These are phyloP conservation scores for Cladophialophora psammophila DNA, from an alignment of 2,329 filamentous ascomycete genomes.

Conservation along the genomic window DNA sequence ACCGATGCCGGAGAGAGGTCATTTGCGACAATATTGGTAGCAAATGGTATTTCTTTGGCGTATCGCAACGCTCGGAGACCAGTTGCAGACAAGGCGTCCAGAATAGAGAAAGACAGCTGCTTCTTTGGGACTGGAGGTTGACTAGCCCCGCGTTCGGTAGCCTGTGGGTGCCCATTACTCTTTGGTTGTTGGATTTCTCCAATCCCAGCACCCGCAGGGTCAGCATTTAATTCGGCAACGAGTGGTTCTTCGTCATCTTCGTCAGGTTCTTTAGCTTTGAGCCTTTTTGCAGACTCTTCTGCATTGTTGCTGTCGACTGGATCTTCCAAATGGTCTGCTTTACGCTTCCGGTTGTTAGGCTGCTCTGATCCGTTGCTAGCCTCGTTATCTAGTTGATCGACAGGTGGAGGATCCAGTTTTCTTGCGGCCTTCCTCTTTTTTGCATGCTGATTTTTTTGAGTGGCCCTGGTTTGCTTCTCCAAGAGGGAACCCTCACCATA, in stretches of 20 bases:
- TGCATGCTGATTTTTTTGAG: slow-evolving; percentile 44
- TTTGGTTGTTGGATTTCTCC: slow-evolving; percentile 27
- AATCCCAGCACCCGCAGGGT: slow-evolving; percentile 19
- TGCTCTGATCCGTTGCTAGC: slow-evolving; percentile 20
- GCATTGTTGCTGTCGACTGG: slow-evolving; percentile 11
- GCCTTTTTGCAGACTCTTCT: slow-evolving; percentile 20
- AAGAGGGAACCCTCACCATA: slow-evolving; percentile 75
- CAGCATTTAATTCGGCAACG: slow-evolving; percentile 25
- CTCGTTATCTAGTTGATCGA: background rate
- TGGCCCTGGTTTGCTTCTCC: slow-evolving; percentile 57
- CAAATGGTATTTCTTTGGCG: slow-evolving; percentile 85
- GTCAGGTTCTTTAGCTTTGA: slow-evolving; percentile 22
- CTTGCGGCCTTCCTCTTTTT: slow-evolving; percentile 50
- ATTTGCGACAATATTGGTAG: slow-evolving; percentile 84
- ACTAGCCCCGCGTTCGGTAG: background rate
- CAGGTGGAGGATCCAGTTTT: slow-evolving; percentile 41
- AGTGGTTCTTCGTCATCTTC: slow-evolving; percentile 30
- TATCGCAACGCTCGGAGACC: slow-evolving; percentile 91
- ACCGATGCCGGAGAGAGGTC: slow-evolving; percentile 82
- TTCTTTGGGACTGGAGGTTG: slow-evolving; percentile 40
- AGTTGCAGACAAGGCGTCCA: slow-evolving; percentile 93
- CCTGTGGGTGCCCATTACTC: slow-evolving; percentile 2
- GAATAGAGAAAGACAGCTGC: slow-evolving; percentile 73
- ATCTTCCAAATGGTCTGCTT: slow-evolving; percentile 40
- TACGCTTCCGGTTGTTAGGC: slow-evolving; percentile 40